A percentile compares a stretch with the other conserved stretches of the same genome.
phyloP scores from a whole-genome alignment of 306 rosid species.

The Dalbergia cochinchinensis region DNA sequence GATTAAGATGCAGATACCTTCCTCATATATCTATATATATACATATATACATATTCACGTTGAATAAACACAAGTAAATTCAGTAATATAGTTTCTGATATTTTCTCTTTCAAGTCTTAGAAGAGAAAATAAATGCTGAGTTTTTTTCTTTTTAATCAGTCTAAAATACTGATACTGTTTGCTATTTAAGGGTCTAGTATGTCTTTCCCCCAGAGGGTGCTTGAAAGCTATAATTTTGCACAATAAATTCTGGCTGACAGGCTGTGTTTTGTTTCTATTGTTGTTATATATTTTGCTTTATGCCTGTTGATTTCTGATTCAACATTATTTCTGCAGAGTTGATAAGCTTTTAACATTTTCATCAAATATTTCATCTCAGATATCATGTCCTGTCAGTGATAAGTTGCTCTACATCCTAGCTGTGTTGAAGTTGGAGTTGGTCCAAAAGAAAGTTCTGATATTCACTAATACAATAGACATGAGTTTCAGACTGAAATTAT shows the following conservation, averaged over 20 bases:
- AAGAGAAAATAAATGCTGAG: too few species aligned
- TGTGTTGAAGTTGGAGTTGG: constrained; percentile 88
- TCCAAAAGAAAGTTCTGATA: constrained; percentile 89
- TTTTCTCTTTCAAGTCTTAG: too few species aligned
- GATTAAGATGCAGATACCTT: too few species aligned
- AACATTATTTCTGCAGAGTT: constrained; percentile 10
- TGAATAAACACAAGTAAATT: too few species aligned
- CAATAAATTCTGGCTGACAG: constrained; percentile 1
- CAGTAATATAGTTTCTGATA: too few species aligned
- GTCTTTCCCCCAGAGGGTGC: not conserved
- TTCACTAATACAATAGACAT: constrained; percentile 85
- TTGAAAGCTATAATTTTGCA: constrained; percentile 13
- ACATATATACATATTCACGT: too few species aligned
- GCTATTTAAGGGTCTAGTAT: constrained; percentile 14
- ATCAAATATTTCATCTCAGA: constrained; percentile 57
- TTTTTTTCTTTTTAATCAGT: not conserved
- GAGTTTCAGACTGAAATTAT: constrained; percentile 85
- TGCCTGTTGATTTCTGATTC: constrained; percentile 35
- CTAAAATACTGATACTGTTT: constrained; percentile 16
- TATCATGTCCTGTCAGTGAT: constrained; percentile 72
- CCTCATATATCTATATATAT: too few species aligned
- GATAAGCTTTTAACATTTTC: constrained; percentile 32
- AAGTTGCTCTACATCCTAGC: constrained; percentile 83
- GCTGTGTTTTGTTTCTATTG: not conserved
- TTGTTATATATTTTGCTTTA: not conserved